Conservation (phyloP, 2,329 filamentous ascomycete genomes). For the Colletotrichum sp. region DNA sequence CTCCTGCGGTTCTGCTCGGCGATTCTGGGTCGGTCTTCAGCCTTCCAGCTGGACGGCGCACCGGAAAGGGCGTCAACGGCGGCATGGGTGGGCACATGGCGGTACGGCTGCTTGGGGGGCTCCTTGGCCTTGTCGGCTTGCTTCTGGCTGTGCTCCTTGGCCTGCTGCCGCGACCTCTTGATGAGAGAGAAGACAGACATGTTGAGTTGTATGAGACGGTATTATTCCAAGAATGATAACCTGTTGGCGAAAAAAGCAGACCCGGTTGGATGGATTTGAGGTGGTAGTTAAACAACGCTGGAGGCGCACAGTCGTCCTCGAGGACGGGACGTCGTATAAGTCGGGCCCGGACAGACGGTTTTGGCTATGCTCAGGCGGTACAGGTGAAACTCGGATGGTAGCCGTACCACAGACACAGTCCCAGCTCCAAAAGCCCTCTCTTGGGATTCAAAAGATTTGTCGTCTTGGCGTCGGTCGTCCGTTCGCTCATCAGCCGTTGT, state of each 20-base stretch:
- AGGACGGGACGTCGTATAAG: slow-evolving; percentile 2
- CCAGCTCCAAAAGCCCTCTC: background rate
- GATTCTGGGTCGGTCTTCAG: slow-evolving; percentile 51
- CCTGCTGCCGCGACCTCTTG: slow-evolving; percentile 56
- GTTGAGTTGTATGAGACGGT: background rate
- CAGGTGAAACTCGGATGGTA: slow-evolving; percentile 12
- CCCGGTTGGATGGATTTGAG: background rate
- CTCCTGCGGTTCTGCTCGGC: slow-evolving; percentile 55
- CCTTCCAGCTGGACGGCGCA: slow-evolving; percentile 57
- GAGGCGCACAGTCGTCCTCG: background rate
- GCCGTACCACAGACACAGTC: slow-evolving; percentile 10
- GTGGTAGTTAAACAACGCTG: background rate
- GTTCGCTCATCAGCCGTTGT: slow-evolving; percentile 8
- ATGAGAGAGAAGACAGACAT: slow-evolving; percentile 66
- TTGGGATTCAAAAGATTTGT: background rate
- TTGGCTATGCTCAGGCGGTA: slow-evolving; percentile 4
- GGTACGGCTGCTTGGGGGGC: slow-evolving; percentile 51
- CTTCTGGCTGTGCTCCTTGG: slow-evolving; percentile 59
- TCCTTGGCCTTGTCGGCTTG: slow-evolving; percentile 53
- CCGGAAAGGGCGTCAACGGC: slow-evolving; percentile 61
- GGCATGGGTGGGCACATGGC: slow-evolving; percentile 67
- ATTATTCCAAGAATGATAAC: background rate
- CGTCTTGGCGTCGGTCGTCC: slow-evolving; percentile 2
- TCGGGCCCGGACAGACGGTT: slow-evolving; percentile 11
- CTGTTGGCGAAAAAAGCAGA: background rate